Percentiles rank a stretch among this genome's conserved stretches.
These are phyloP conservation scores for Pestalotiopsis sp. DNA, from an alignment of 2,329 filamentous ascomycete species.

Conservation along the genomic window DNA sequence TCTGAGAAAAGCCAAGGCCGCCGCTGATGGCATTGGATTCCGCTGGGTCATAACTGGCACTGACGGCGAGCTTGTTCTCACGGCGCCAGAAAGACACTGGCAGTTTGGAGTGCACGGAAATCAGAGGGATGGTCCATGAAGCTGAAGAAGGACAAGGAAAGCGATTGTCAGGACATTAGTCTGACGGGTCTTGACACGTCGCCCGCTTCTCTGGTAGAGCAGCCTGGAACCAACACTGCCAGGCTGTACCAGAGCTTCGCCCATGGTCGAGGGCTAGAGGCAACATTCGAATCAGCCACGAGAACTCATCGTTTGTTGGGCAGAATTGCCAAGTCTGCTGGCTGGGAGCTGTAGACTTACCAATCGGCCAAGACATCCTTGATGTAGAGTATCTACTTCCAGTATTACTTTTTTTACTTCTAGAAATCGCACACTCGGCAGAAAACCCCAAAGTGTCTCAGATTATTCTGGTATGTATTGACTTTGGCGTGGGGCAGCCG, in stretches of 20 bases:
- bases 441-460: too few relatives aligned
- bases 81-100: constrained; percentile 19
- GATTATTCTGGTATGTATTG: not conserved
- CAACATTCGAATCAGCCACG: constrained; percentile 25
- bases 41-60: constrained; percentile 40
- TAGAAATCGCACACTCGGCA: too few relatives aligned
- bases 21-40: constrained; percentile 25
- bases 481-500: not conserved
- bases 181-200: constrained; percentile 6
- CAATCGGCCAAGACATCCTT: too few relatives aligned
- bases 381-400: not conserved
- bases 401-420: not conserved
- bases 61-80: constrained; percentile 36
- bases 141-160: constrained; percentile 20
- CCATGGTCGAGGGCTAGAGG: constrained; percentile 17
- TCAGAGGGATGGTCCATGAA: constrained; percentile 16
- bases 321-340: constrained; percentile 27
- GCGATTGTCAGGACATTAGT: constrained; percentile 16
- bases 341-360: constrained; percentile 16
- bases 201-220: constrained; percentile 16
- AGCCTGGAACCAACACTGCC: constrained; percentile 20
- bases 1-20: constrained; percentile 21
- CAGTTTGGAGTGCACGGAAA: constrained; percentile 15
- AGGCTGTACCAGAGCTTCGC: constrained; percentile 25
- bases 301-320: constrained; percentile 24